Evolutionary conservation across 2,329 filamentous ascomycete genomes (phyloP), one percentile per base, ranked within the genome.

Genomic region (Aureobasidium sp.): DNA sequence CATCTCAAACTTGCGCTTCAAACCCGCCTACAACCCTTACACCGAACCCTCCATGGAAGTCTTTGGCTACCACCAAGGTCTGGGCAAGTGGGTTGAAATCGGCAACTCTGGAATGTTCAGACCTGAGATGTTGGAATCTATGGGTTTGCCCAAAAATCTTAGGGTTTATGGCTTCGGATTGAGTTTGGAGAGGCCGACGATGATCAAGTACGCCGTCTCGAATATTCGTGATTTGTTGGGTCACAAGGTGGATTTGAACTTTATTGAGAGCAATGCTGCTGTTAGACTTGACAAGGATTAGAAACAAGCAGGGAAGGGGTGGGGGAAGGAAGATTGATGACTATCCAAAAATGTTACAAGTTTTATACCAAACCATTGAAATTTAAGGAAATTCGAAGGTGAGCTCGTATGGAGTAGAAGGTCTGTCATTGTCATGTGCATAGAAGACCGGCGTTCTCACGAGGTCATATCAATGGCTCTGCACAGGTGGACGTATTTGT

Each of bases 41-140:
- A 96, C 92, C 32, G 94, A 99, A 78, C 92, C 94, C 34, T 89
- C 88, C 73, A 95, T 99, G 92, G 94, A 99, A 77, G 96, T 99
- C 68, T 99, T 97, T 78, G 91, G 90, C 67, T 97, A 88, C 80
- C 94, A 97, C 81, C 84, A 88, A 71, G 93, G 92, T 3, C 79
- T 97, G 55, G 85, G 85, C 70, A 96, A 96, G 80, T 88, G 95
- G 79, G 90, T 97, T 29, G 94, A 97, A 79, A 97, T 97, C 73
- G 94, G 94, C 64, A 97, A 99, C 79, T 93, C 88, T 69, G 94
- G 94, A 66, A 97, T 99, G 92, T 99, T 99, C 86, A 84, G 94
- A 67, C 92, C 94, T 1, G 94, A 99, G 78, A 97, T 97, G 93
- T 77, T 97, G 71, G 89, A 96, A 77, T 82, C 92, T 5, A 96